Percentiles rank a stretch among this genome's conserved stretches.
Conservation (phyloP, 2,329 filamentous ascomycete genomes). For the Aspergillus tamarii region DNA sequence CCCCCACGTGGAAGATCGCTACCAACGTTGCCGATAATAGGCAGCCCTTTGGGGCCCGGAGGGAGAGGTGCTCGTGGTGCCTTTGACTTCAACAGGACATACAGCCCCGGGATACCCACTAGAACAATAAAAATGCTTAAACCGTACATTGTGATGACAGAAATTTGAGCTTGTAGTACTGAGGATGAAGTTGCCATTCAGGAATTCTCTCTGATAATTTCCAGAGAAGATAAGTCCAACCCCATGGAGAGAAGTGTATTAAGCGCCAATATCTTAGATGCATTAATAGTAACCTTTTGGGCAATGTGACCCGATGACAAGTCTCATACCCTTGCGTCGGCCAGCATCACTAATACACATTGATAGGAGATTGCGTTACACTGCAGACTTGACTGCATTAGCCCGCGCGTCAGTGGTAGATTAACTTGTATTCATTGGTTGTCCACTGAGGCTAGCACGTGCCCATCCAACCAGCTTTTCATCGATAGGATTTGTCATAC, state of each 20-base stretch:
- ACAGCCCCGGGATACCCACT: neutral
- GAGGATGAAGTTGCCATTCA: neutral
- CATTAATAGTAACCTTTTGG: neutral
- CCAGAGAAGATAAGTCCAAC: neutral
- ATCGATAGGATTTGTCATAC: neutral
- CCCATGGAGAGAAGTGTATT: neutral
- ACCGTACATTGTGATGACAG: neutral
- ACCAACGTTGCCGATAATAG: slow-evolving; percentile 53
- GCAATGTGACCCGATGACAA: neutral
- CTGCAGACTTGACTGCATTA: neutral
- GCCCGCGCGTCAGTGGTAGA: too few species aligned
- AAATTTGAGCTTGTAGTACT: neutral
- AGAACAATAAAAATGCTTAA: neutral
- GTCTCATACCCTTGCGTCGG: neutral
- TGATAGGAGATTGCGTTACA: neutral
- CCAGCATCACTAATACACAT: neutral
- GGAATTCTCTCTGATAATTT: neutral
- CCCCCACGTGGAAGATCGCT: slow-evolving; percentile 47
- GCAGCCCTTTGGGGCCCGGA: slow-evolving; percentile 53
- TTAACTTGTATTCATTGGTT: neutral
- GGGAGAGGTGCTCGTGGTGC: slow-evolving; percentile 32
- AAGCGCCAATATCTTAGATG: neutral
- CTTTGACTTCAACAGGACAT: neutral
- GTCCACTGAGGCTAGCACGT: neutral
- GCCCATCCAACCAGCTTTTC: neutral